Evolutionary conservation across 768 basidiomycete genomes (phyloP).

Genomic region (Leccinum sublutescens): DNA sequence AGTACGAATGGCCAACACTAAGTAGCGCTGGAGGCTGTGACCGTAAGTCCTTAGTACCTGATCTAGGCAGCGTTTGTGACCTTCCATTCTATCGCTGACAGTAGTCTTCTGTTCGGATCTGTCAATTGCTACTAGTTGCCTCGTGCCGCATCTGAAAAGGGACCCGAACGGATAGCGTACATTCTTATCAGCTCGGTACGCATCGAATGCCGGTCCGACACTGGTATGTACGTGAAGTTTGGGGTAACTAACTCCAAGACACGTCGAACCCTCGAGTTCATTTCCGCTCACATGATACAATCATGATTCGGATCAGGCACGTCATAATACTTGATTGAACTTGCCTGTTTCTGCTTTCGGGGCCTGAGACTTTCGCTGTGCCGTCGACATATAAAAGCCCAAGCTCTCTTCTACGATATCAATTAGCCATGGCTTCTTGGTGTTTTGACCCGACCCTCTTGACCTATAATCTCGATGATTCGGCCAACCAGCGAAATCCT

Average conservation of each 20-base stretch:
- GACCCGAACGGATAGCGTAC: neutral
- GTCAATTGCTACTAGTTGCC: neutral
- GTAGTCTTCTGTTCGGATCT: neutral
- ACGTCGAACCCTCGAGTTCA: neutral
- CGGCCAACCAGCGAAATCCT: neutral
- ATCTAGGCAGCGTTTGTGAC: too few species aligned
- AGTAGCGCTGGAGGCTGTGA: too few species aligned
- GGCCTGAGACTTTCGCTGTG: too few species aligned
- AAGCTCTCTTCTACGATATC: too few species aligned
- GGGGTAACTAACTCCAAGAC: neutral
- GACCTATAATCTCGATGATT: neutral
- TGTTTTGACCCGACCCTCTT: neutral
- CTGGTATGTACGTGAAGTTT: neutral
- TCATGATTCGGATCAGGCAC: neutral
- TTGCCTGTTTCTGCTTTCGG: neutral
- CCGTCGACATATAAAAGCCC: too few species aligned
- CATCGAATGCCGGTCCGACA: neutral
- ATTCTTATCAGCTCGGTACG: neutral
- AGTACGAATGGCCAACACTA: too few species aligned
- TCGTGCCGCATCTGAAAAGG: neutral
- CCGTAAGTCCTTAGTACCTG: too few species aligned
- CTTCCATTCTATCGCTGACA: neutral
- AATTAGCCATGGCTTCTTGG: too few species aligned
- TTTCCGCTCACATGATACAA: neutral
- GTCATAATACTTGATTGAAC: neutral